Evolutionary conservation across 2,329 filamentous ascomycete genomes (phyloP).

Genomic region (Aspergillus fijiensis): DNA sequence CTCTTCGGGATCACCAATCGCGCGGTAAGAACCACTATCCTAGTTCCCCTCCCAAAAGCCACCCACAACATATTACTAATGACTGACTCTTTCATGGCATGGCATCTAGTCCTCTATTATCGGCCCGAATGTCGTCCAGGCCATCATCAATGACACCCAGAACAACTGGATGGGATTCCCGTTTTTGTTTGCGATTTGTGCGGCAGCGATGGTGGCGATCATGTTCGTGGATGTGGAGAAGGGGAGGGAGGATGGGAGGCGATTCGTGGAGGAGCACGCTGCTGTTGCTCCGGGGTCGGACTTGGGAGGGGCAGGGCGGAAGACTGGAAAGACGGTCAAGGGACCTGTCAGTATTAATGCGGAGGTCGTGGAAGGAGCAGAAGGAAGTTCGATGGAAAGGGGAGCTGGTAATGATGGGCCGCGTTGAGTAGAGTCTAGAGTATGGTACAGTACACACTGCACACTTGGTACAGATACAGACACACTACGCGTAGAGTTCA

Average conservation of each 20-base stretch:
- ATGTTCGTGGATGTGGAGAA: conserved; percentile 44
- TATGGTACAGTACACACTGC: no score
- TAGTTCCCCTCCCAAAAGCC: neutral
- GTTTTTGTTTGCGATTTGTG: conserved; percentile 42
- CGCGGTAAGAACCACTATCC: conserved; percentile 30
- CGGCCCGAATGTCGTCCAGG: conserved; percentile 46
- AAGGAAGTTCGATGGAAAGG: neutral
- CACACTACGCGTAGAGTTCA: no score
- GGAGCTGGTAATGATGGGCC: no score
- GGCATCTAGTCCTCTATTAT: conserved; percentile 42
- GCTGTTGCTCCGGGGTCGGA: conserved; percentile 30
- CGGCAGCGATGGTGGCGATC: conserved; percentile 40
- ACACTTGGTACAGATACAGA: no score
- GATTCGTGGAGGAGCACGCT: conserved; percentile 39
- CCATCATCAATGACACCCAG: conserved; percentile 43
- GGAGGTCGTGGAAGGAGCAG: neutral
- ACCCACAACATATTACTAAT: neutral
- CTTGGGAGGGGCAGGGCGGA: conserved; percentile 3
- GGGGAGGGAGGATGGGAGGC: conserved; percentile 40
- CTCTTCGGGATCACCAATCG: conserved; percentile 47
- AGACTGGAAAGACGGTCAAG: neutral
- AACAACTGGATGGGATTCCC: conserved; percentile 49
- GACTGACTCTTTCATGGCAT: no score
- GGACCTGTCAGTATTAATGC: neutral
- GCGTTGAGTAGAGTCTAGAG: no score